phyloP scores from a whole-genome alignment of 1,284 basidiomycete genomes.

The Microbotryum saponariae region DNA sequence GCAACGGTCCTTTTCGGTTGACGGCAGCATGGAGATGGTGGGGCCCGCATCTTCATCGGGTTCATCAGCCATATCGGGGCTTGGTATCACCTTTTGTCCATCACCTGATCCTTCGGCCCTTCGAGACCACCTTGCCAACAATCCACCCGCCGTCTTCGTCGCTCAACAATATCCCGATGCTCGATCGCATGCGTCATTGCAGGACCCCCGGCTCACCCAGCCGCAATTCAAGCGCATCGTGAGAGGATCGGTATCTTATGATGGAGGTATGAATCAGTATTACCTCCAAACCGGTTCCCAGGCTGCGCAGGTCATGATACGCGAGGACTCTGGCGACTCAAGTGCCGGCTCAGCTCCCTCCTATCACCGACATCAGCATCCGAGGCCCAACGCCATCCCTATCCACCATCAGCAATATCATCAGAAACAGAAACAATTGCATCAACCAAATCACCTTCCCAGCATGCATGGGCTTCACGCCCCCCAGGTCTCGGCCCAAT shows the following conservation, averaged over 20 bases:
- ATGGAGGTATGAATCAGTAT: constrained; percentile 13
- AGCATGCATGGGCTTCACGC: too few relatives aligned
- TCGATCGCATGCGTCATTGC: constrained; percentile 2
- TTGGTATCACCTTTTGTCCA: constrained; percentile 27
- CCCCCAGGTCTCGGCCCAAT: not conserved
- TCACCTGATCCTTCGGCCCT: not conserved
- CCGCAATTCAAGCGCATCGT: not conserved
- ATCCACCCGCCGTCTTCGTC: not conserved
- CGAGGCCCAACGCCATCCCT: constrained; percentile 10
- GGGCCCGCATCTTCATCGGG: not conserved
- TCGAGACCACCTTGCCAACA: not conserved
- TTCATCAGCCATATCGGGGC: constrained; percentile 12
- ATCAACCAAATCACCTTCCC: not conserved
- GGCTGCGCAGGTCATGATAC: constrained; percentile 1
- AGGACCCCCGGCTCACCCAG: too few relatives aligned
- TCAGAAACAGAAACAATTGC: constrained; percentile 8
- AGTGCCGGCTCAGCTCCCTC: not conserved
- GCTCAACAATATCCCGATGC: constrained; percentile 5
- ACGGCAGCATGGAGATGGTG: too few relatives aligned
- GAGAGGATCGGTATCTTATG: constrained; percentile 15
- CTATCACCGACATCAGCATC: constrained; percentile 15
- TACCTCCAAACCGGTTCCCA: not conserved
- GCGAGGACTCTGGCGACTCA: not conserved
- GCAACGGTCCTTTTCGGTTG: too few relatives aligned
- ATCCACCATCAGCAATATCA: constrained; percentile 2